Evolutionary conservation across 2,329 filamentous ascomycete genomes (phyloP).

Genomic region (Scopulariopsis brevicaulis): DNA sequence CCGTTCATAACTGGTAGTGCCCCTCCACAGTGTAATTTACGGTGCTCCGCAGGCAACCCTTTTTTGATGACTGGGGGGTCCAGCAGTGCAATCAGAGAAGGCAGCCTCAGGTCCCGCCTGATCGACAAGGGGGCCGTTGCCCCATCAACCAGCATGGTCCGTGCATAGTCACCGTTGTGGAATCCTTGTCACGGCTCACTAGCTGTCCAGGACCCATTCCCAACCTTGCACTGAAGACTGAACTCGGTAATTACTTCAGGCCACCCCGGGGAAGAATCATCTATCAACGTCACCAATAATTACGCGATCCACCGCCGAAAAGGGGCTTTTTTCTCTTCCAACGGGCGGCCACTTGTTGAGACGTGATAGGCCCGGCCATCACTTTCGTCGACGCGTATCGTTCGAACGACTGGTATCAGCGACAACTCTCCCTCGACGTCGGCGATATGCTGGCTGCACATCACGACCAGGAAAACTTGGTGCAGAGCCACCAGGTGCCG

Average conservation of each 20-base stretch:
- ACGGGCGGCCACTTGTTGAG: background rate
- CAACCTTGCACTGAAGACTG: background rate
- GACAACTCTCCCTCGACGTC: background rate
- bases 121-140: conserved; percentile 4
- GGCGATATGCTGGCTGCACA: conserved; percentile 60
- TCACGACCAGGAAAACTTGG: conserved; percentile 80
- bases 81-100: background rate
- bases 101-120: conserved; percentile 5
- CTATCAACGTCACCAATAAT: background rate
- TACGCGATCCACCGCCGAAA: background rate
- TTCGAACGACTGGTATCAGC: background rate
- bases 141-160: conserved; percentile 1
- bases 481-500: conserved; percentile 61
- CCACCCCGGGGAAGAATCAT: background rate
- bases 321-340: background rate
- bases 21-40: background rate
- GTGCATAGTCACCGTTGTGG: background rate
- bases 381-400: background rate
- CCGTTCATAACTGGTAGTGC: conserved; percentile 1
- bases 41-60: background rate
- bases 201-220: background rate
- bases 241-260: background rate
- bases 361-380: background rate
- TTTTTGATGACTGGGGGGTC: background rate
- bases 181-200: background rate